Conservation (phyloP, 257 asterid genomes). For the Solanum raphanifolium region DNA sequence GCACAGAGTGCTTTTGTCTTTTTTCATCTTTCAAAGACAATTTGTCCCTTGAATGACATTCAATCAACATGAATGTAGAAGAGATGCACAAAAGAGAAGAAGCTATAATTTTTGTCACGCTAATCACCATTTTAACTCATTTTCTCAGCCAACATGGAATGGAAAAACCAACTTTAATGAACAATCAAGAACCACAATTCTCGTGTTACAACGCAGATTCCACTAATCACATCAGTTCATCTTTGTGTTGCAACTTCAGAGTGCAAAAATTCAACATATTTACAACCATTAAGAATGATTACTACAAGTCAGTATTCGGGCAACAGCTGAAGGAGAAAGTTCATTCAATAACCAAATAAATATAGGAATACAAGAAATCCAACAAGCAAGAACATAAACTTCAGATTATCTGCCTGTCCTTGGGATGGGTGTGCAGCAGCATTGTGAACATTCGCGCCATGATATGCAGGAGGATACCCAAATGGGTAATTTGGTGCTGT, state of each 20-base stretch:
- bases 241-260: not conserved
- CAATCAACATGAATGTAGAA: not conserved
- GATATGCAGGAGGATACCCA: not conserved
- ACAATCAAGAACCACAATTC: not conserved
- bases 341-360: not conserved
- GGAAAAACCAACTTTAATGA: not conserved
- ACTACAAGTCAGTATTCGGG: not conserved
- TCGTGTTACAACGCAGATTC: not conserved
- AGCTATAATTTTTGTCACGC: not conserved
- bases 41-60: not conserved
- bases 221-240: not conserved
- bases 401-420: not conserved
- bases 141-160: not conserved
- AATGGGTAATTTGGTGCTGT: not conserved
- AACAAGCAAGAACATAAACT: conserved; percentile 2
- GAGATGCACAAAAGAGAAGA: not conserved
- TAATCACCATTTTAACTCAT: not conserved
- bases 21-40: not conserved
- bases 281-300: not conserved
- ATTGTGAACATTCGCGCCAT: not conserved
- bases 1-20: not conserved
- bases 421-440: conserved; percentile 30
- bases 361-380: not conserved
- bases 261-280: not conserved
- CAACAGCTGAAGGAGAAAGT: not conserved